phyloP scores from a whole-genome alignment of 768 basidiomycete genomes.

The Mycena polygramma region DNA sequence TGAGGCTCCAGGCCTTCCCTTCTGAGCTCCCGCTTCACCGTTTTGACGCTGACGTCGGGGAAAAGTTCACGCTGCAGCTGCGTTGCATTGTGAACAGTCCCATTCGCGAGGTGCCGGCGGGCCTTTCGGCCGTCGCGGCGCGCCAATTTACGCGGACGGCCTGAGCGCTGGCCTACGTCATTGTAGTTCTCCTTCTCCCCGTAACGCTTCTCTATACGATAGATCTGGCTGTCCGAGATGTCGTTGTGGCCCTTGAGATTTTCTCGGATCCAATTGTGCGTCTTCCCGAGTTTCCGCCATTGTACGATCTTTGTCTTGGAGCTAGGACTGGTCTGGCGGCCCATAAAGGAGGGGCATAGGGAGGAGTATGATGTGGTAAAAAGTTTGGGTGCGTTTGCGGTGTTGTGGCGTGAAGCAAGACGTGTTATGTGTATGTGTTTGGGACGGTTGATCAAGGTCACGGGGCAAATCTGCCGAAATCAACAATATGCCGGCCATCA shows the following conservation, averaged over 20 bases:
- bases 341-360: neutral
- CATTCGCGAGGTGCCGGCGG: neutral
- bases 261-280: neutral
- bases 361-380: neutral
- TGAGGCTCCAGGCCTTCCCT: too few species aligned
- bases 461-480: neutral
- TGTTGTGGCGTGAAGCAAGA: conserved; percentile 4
- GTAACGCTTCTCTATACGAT: neutral
- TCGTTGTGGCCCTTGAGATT: neutral
- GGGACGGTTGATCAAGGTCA: neutral
- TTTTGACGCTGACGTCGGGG: neutral
- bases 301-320: neutral
- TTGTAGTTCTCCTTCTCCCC: conserved; percentile 7
- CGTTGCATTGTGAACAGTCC: neutral
- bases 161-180: neutral
- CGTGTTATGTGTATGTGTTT: conserved; percentile 9
- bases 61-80: conserved; percentile 1
- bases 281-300: neutral
- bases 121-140: neutral
- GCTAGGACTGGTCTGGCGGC: neutral
- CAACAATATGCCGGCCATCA: neutral
- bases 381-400: neutral
- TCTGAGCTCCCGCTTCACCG: neutral
- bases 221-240: neutral
- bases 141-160: conserved; percentile 3